phyloP scores from a whole-genome alignment of 352 stramenopile genomes.

The Phytopythium oedochilum region DNA sequence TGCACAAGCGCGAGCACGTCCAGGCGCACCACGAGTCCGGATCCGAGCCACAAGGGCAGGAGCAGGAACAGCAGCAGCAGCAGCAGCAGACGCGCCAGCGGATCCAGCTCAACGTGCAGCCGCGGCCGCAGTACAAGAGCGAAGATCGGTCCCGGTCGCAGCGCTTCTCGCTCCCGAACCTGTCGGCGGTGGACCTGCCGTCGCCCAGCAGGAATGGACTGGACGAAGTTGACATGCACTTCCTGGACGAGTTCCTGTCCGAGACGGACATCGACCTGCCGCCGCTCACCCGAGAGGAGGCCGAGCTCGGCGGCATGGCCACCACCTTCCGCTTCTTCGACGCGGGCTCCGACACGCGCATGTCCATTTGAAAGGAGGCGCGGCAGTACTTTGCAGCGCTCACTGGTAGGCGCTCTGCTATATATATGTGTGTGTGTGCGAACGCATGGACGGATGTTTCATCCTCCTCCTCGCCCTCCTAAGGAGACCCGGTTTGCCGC shows the following conservation, averaged over 20 bases:
- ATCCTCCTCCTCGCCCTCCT: too few relatives aligned
- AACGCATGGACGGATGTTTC: not conserved
- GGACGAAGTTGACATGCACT: constrained; percentile 10
- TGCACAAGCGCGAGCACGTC: constrained; percentile 1
- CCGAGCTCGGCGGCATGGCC: not conserved
- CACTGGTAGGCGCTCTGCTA: not conserved
- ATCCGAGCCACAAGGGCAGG: not conserved
- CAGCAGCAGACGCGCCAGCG: not conserved
- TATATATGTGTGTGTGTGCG: not conserved
- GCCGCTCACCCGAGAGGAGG: constrained; percentile 7
- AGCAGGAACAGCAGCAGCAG: not conserved
- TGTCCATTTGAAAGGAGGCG: constrained; percentile 13
- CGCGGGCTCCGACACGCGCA: constrained; percentile 6
- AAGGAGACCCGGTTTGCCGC: too few relatives aligned
- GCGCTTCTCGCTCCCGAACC: constrained; percentile 12
- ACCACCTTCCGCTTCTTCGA: constrained; percentile 9
- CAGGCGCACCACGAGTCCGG: not conserved
- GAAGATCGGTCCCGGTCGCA: constrained; percentile 7
- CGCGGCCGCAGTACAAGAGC: not conserved
- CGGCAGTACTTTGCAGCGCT: not conserved
- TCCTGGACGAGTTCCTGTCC: constrained; percentile 21
- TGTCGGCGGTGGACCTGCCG: not conserved
- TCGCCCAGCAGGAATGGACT: constrained; percentile 8
- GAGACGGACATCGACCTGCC: constrained; percentile 21
- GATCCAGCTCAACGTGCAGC: constrained; percentile 1